These are phyloP conservation scores for Aquilaria yunnanensis DNA, from an alignment of 345 rosid genomes.

Conservation along the genomic window DNA sequence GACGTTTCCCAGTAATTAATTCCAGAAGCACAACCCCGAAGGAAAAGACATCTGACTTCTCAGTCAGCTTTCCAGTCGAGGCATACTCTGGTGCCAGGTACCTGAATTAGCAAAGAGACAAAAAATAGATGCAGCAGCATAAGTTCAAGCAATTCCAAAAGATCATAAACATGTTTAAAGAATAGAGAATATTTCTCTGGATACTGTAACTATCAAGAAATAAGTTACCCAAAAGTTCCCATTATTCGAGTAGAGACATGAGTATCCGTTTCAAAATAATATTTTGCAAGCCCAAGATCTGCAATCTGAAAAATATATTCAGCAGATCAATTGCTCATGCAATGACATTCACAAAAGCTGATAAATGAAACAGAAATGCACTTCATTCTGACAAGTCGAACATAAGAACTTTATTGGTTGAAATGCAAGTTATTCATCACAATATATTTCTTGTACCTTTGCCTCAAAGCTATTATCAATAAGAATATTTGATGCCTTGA, in stretches of 20 bases:
- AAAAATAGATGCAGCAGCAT: background rate
- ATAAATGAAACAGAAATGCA: background rate
- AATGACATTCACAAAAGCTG: background rate
- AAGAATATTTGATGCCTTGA: slow-evolving; percentile 80
- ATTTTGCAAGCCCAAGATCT: slow-evolving; percentile 91
- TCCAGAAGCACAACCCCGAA: slow-evolving; percentile 87
- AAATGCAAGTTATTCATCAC: too few relatives aligned
- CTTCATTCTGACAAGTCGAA: too few relatives aligned
- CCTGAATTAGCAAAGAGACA: slow-evolving; percentile 27
- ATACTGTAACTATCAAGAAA: background rate
- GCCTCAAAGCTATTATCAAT: slow-evolving; percentile 70
- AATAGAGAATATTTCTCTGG: background rate
- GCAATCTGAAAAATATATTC: slow-evolving; percentile 48
- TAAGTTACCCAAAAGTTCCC: slow-evolving; percentile 86
- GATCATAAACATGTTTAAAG: background rate
- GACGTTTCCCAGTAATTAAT: slow-evolving; percentile 75
- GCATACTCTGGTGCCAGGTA: slow-evolving; percentile 96
- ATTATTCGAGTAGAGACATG: slow-evolving; percentile 87
- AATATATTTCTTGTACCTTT: slow-evolving; percentile 33
- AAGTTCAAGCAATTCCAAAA: background rate
- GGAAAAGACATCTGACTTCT: slow-evolving; percentile 83
- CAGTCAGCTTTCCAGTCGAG: slow-evolving; percentile 78
- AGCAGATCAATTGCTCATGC: background rate
- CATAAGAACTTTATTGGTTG: too few relatives aligned
- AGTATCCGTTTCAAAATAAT: slow-evolving; percentile 62